Conservation (phyloP, 768 basidiomycete species). For the Mycena chlorophos region DNA sequence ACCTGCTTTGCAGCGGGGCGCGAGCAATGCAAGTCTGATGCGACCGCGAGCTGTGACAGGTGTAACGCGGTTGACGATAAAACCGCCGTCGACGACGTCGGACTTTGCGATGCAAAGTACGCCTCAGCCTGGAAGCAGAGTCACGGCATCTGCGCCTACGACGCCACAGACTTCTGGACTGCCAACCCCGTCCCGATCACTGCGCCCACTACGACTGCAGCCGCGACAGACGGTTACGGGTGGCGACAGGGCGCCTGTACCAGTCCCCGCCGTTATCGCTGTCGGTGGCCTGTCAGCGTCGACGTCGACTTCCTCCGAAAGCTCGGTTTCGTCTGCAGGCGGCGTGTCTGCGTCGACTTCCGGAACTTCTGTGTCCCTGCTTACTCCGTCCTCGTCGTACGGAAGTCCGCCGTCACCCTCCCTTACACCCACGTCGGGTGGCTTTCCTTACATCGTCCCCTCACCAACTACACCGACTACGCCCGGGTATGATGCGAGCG, state of each 20-base stretch:
- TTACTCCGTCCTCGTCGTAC: constrained; percentile 12
- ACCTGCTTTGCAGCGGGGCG: constrained; percentile 5
- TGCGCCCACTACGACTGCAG: constrained; percentile 18
- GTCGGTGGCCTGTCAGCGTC: constrained; percentile 1
- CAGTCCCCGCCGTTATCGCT: constrained; percentile 10
- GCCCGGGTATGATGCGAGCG: constrained; percentile 12
- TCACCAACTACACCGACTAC: constrained; percentile 10
- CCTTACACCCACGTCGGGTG: not conserved
- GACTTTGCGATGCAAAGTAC: constrained; percentile 21
- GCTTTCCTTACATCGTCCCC: not conserved
- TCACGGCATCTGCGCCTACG: not conserved
- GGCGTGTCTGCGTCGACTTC: constrained; percentile 11
- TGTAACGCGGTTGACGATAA: not conserved
- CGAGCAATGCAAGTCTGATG: constrained; percentile 6
- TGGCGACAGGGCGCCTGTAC: constrained; percentile 20
- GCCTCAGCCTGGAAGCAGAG: constrained; percentile 6
- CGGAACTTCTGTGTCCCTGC: constrained; percentile 16
- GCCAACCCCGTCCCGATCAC: constrained; percentile 1
- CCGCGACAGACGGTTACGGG: constrained; percentile 14
- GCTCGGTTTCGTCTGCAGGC: not conserved
- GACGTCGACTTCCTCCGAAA: constrained; percentile 3
- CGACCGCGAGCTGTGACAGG: constrained; percentile 15
- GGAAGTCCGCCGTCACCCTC: not conserved
- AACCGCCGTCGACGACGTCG: not conserved
- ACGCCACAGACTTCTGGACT: not conserved